Evolutionary conservation across 345 rosid genomes (phyloP), one percentile per base, ranked within the genome.

Genomic region (Hypericum perforatum): DNA sequence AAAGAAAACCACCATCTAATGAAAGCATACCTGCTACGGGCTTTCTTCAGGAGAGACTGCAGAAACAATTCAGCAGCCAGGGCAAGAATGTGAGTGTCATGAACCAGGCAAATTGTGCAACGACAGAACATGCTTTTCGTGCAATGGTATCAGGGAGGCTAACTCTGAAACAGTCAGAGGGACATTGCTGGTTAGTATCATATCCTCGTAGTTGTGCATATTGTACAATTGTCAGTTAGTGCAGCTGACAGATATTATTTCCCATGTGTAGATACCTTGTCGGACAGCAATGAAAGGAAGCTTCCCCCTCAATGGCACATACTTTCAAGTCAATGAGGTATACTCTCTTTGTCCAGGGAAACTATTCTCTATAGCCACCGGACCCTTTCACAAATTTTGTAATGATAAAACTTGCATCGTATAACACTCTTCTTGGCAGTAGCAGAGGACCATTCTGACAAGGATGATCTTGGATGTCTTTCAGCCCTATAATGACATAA

Each of bases 221-320:
- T 11, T 16, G 16, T 11, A 16, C 11, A 37, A 53, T 16, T 43
- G 39, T 14, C 37, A 5, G 7, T 41, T 29, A 9, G 6, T 22
- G 11, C 43, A 41, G 46, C 45, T 41, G 36, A 42, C 39, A 58
- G 43, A 47, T 37, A 13, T 37, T 60, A 12, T 8, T 13, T 47
- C 53, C 42, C 54, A 32, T 45, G 60, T 51, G 57, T 76, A 87
- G 98, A 82, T 91, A 62, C 96, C 98, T 7, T 91, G 98, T 70
- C 74, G 95, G 72, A 87, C 98, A 14, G 95, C 98, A 48, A 85
- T 87, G 96, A 80, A 82, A 53, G 98, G 98, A 54, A 91, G 94
- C 50, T 91, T 87, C 71, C 98, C 98, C 8, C 87, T 91, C 46
- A 91, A 91, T 59, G 96, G 98, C 57, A 91, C 98, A 40, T 91